Conservation (phyloP, 345 rosid genomes). For the Mallotus nudiflorus region DNA sequence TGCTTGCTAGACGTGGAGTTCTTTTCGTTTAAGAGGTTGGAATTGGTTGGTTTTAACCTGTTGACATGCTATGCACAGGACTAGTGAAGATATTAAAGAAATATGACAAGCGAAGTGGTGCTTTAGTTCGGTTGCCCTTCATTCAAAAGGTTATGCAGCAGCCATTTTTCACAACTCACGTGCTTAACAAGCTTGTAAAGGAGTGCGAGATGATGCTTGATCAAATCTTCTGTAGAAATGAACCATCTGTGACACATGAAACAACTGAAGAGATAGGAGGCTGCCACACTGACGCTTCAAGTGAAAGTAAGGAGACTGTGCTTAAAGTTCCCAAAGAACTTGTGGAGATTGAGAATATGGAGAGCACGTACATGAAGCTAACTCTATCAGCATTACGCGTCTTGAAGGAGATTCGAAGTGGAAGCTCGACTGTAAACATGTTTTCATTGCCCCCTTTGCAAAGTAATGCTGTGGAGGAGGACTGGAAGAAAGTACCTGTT, state of each 20-base stretch:
- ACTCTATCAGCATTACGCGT: constrained; percentile 69
- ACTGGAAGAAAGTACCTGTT: constrained; percentile 21
- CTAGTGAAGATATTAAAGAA: constrained; percentile 92
- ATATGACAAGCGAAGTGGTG: constrained; percentile 94
- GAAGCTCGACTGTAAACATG: constrained; percentile 82
- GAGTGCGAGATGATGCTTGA: constrained; percentile 85
- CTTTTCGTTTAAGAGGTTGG: background rate
- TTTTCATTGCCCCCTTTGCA: constrained; percentile 91
- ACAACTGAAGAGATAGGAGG: constrained; percentile 26
- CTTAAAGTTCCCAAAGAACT: constrained; percentile 54
- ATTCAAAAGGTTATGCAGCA: constrained; percentile 90
- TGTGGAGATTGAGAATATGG: constrained; percentile 59
- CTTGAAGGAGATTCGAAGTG: constrained; percentile 71
- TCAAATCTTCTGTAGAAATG: constrained; percentile 45
- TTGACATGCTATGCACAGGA: constrained; percentile 44
- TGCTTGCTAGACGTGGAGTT: background rate
- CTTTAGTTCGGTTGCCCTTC: constrained; percentile 82
- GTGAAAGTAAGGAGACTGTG: constrained; percentile 18
- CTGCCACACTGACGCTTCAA: constrained; percentile 34
- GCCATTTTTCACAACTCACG: constrained; percentile 90
- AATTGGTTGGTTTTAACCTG: background rate
- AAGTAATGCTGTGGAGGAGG: background rate
- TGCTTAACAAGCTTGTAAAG: constrained; percentile 77
- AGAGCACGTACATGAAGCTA: constrained; percentile 77
- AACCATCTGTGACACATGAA: constrained; percentile 30